Percentiles rank a stretch among this genome's conserved stretches.
These are phyloP conservation scores for Platismatia glauca DNA, from an alignment of 495 filamentous ascomycete genomes.

Conservation along the genomic window DNA sequence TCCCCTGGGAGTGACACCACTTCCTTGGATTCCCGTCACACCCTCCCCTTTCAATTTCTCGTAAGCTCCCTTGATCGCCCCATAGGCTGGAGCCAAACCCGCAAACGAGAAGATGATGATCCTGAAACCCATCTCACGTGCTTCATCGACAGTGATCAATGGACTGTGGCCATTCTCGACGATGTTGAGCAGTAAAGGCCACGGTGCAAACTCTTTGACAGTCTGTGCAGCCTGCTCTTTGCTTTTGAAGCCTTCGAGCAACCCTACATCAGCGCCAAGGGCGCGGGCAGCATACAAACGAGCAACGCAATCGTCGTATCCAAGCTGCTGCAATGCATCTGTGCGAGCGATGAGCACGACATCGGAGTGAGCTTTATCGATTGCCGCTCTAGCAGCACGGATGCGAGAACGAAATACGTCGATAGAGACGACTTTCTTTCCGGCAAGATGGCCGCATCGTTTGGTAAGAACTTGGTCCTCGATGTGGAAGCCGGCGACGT, in stretches of 20 bases:
- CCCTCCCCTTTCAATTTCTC: constrained; percentile 41
- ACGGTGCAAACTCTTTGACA: constrained; percentile 46
- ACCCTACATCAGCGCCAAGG: constrained; percentile 52
- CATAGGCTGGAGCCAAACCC: constrained; percentile 42
- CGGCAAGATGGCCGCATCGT: constrained; percentile 52
- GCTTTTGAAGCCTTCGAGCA: constrained; percentile 54
- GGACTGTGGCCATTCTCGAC: constrained; percentile 55
- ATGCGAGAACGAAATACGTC: constrained; percentile 50
- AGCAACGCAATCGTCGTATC: constrained; percentile 51
- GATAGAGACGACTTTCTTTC: constrained; percentile 51
- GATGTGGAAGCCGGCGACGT: constrained; percentile 62
- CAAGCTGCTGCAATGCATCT: constrained; percentile 53
- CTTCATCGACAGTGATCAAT: constrained; percentile 46
- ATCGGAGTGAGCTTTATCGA: constrained; percentile 41
- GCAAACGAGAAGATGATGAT: constrained; percentile 56
- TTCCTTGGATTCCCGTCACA: constrained; percentile 36
- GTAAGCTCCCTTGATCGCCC: constrained; percentile 40
- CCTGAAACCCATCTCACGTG: constrained; percentile 50
- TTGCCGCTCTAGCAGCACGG: constrained; percentile 41
- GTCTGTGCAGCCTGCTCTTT: constrained; percentile 45
- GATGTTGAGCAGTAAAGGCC: constrained; percentile 55
- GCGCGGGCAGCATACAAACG: constrained; percentile 48
- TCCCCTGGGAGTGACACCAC: constrained; percentile 38
- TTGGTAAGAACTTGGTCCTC: constrained; percentile 64
- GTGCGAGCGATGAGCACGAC: constrained; percentile 64